Base-by-base conservation (phyloP, 495 filamentous ascomycete genomes). In the Annulohypoxylon stygium region DNA sequence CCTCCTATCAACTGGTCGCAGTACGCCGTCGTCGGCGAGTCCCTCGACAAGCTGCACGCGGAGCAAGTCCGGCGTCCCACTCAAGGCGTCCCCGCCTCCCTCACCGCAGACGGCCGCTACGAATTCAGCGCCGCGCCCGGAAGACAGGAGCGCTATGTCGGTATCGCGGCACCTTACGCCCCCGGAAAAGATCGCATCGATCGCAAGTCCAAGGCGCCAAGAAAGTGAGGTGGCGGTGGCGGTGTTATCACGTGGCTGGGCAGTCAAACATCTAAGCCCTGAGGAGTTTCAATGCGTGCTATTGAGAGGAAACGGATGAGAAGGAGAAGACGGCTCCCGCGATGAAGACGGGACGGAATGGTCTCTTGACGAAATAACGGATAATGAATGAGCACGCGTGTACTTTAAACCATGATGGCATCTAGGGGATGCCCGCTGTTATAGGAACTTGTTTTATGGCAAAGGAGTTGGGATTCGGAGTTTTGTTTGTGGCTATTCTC, bases 1-100 rank as follows among this genome's bases (percentile, higher is more conserved):
- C 94, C 94, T 25, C 90, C 93, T 2, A 88, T 97, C 67, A 97
- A 97, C 82, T 97, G 94, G 94, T 88, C 88, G 5, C 93, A 97
- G 77, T 97, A 97, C 78, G 91, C 91, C 66, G 84, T 97, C 16
- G 89, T 94, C 0, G 94, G 93, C 26, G 90, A 92, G 64, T 85
- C 91, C 10, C 81, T 97, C 50, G 93, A 97, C 78, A 91, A 90
- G 79, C 84, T 97, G 72, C 94, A 97, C 81, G 86, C 88, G 63
- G 92, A 96, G 80, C 93, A 97, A 80, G 73, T 88, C 33, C 80
- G 81, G 57, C 84, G 91, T 43, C 94, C 94, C 0, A 82, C 80
- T 25, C 72, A 86, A 14, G 91, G 90, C 1, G 80, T 83, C 53
- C 90, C 91, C 5, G 75, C 78, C 5, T 37, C 65, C 10, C 11